Base-by-base conservation (phyloP, 1,284 basidiomycete genomes). In the Ganoderma multipileum region DNA sequence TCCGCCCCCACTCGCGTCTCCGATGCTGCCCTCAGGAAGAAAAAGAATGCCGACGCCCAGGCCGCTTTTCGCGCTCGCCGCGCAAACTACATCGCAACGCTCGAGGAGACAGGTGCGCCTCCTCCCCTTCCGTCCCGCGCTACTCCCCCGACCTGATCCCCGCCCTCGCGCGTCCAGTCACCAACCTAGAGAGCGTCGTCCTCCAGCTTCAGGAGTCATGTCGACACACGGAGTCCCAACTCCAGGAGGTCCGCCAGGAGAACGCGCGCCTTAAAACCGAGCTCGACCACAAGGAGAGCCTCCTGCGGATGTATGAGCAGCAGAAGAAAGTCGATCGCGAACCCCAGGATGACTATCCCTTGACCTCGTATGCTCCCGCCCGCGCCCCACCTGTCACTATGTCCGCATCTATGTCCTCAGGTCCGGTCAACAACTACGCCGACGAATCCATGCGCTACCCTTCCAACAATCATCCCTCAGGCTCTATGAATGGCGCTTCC, bases 31-130 rank as follows among this genome's bases (percentile, higher is more conserved):
- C 83, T 92, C 73, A 84, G 92, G 73, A 93, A 93, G 83, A 93
- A 93, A 85, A 95, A 94, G 83, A 94, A 94, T 74, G 92, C 92
- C 57, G 91, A 93, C 78, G 90, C 90, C 1, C 90, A 93, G 81
- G 90, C 90, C 60, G 90, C 89, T 61, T 92, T 91, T 79, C 82
- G 88, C 74, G 87, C 87, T 54, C 84, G 93, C 75, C 85, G 93
- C 72, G 91, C 91, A 63, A 94, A 92, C 80, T 95, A 95, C 79
- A 95, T 95, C 77, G 88, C 91, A 59, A 94, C 92, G n/a, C 86
- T 95, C 72, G 93, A 95, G 79, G 93, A 93, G 80, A 93, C 93
- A 84, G 92, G 92, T 91, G 76, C 71, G 82, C 80, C 71, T 66
- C 38, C 60, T 65, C 68, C 67, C 71, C 66, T 74, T 71, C 67